phyloP scores from a whole-genome alignment of 805 yeast species.

The Starmerella bombicola region DNA sequence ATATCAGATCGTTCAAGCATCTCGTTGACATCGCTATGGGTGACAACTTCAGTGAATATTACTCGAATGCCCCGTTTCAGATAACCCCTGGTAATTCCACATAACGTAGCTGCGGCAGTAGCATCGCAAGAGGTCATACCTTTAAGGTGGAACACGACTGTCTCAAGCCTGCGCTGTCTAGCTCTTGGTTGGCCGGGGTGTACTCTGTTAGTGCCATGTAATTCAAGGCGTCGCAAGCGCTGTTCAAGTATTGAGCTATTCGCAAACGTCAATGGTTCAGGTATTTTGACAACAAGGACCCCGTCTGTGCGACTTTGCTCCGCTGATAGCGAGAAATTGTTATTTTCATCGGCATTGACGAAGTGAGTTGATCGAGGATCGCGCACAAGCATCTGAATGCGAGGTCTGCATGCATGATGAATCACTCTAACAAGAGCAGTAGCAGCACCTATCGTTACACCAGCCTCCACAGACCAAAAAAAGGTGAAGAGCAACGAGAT shows the following conservation, averaged over 20 bases:
- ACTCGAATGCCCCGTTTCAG: constrained; percentile 42
- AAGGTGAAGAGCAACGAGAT: constrained; percentile 55
- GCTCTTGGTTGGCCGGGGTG: constrained; percentile 58
- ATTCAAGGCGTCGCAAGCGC: constrained; percentile 55
- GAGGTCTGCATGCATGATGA: constrained; percentile 64
- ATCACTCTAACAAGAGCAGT: constrained; percentile 71
- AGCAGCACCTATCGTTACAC: constrained; percentile 75
- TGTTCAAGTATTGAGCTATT: constrained; percentile 65
- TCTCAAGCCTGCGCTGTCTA: constrained; percentile 38
- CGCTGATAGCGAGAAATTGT: constrained; percentile 29
- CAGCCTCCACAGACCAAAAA: constrained; percentile 72
- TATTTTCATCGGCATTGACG: constrained; percentile 50
- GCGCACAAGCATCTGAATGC: constrained; percentile 73
- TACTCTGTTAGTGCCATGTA: constrained; percentile 57
- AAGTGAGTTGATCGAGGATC: constrained; percentile 48
- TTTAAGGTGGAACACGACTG: constrained; percentile 60
- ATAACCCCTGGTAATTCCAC: constrained; percentile 48
- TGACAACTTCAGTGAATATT: constrained; percentile 49
- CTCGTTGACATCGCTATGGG: constrained; percentile 36
- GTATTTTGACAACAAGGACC: constrained; percentile 63
- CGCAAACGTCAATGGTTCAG: constrained; percentile 82
- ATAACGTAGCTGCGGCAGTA: constrained; percentile 60
- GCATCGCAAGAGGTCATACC: constrained; percentile 78
- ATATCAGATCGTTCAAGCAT: constrained; percentile 48
- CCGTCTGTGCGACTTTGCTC: constrained; percentile 30